phyloP scores from a whole-genome alignment of 768 basidiomycete species.

The Omphalotus guepiniiformis region DNA sequence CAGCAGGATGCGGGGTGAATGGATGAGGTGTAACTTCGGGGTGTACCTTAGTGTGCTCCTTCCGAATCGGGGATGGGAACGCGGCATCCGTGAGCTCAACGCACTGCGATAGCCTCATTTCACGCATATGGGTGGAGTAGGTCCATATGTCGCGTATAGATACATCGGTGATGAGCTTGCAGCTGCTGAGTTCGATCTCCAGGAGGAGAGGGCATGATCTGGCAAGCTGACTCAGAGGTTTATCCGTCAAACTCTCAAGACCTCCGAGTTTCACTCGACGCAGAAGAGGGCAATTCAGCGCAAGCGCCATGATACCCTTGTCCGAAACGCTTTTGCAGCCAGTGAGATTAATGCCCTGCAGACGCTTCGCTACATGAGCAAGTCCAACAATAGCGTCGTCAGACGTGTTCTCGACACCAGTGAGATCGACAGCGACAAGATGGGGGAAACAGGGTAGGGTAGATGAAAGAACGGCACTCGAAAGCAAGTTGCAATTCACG shows the following conservation, averaged over 20 bases:
- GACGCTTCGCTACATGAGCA: slow-evolving; percentile 59
- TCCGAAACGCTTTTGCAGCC: slow-evolving; percentile 83
- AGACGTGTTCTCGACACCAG: slow-evolving; percentile 62
- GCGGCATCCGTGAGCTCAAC: slow-evolving; percentile 74
- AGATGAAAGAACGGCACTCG: slow-evolving; percentile 55
- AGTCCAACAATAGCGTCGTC: slow-evolving; percentile 71
- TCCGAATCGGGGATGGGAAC: slow-evolving; percentile 69
- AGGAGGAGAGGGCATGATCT: slow-evolving; percentile 80
- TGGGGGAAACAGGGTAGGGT: slow-evolving; percentile 71
- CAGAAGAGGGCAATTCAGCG: slow-evolving; percentile 67
- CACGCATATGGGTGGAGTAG: slow-evolving; percentile 78
- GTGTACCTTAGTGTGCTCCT: slow-evolving; percentile 23
- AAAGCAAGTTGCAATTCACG: slow-evolving; percentile 68
- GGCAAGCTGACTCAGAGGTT: slow-evolving; percentile 70
- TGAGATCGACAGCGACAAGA: slow-evolving; percentile 83
- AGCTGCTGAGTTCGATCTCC: slow-evolving; percentile 90
- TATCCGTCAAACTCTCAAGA: slow-evolving; percentile 71
- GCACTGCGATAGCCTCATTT: slow-evolving; percentile 84
- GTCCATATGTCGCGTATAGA: slow-evolving; percentile 83
- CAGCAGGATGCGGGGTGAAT: slow-evolving; percentile 30
- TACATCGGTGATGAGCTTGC: slow-evolving; percentile 70
- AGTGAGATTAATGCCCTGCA: slow-evolving; percentile 91
- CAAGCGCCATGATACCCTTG: slow-evolving; percentile 70
- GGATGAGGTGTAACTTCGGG: slow-evolving; percentile 34
- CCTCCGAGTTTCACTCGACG: slow-evolving; percentile 88